Conservation (phyloP, 352 stramenopile genomes). For the Phytophthora brassicae region DNA sequence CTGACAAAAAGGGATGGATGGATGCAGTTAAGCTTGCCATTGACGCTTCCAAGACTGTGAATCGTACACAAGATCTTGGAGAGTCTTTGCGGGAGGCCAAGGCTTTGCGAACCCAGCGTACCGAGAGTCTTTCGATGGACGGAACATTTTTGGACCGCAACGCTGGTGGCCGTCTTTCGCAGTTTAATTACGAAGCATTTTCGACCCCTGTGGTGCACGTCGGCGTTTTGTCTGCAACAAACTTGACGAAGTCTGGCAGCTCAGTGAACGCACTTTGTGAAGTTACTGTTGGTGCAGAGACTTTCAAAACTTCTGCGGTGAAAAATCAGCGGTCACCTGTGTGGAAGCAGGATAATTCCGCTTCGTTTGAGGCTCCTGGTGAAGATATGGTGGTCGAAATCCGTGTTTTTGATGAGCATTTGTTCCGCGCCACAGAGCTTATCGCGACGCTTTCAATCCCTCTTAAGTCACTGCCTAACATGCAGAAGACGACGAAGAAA, state of each 20-base stretch:
- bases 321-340: constrained; percentile 82
- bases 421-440: constrained; percentile 75
- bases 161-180: constrained; percentile 67
- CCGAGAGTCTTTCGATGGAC: constrained; percentile 66
- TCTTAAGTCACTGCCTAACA: constrained; percentile 80
- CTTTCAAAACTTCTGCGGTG: constrained; percentile 83
- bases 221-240: constrained; percentile 78
- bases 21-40: constrained; percentile 85
- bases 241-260: constrained; percentile 72
- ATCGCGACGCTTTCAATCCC: constrained; percentile 79
- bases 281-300: constrained; percentile 77
- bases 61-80: constrained; percentile 52
- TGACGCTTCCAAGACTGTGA: constrained; percentile 83
- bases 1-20: constrained; percentile 87
- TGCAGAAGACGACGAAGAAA: constrained; percentile 83
- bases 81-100: constrained; percentile 59
- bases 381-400: constrained; percentile 86
- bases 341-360: constrained; percentile 86
- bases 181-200: constrained; percentile 88
- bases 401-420: constrained; percentile 80
- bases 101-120: constrained; percentile 63
- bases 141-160: constrained; percentile 72
- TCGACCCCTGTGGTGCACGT: constrained; percentile 80
- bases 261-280: constrained; percentile 83
- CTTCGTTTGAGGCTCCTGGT: constrained; percentile 74